Evolutionary conservation across 768 basidiomycete genomes (phyloP).

Genomic region (Mycena galopus): DNA sequence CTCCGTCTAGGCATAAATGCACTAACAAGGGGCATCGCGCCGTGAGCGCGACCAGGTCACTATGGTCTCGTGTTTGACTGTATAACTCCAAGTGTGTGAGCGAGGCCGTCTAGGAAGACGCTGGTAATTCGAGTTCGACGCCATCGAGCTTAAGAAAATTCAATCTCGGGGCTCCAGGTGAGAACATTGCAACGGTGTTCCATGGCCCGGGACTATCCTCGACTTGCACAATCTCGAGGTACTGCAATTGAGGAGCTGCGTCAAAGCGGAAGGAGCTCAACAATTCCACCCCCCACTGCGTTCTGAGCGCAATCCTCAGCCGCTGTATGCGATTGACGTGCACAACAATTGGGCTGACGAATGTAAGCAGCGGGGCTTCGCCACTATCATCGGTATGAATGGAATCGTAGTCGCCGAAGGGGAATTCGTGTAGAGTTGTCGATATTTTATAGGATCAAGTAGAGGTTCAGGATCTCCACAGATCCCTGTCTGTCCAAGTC

Average conservation of each 20-base stretch:
- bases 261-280: neutral
- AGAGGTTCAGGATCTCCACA: neutral
- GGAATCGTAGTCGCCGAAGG: too few species aligned
- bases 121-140: neutral
- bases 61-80: neutral
- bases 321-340: neutral
- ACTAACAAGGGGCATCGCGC: neutral
- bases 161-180: neutral
- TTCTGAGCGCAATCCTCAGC: neutral
- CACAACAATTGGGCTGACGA: neutral
- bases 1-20: neutral
- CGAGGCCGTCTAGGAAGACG: neutral
- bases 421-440: neutral
- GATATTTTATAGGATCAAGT: neutral
- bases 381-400: too few species aligned
- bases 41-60: neutral
- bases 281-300: neutral
- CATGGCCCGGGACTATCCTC: neutral
- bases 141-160: neutral
- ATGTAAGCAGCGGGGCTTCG: neutral
- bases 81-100: neutral
- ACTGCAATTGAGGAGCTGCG: neutral
- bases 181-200: neutral
- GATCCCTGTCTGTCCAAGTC: neutral
- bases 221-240: neutral